Percentiles rank a stretch among this genome's conserved stretches.
Conservation (phyloP, 1,139 yeast genomes). For the Suzukiozyma palmioleophila region DNA sequence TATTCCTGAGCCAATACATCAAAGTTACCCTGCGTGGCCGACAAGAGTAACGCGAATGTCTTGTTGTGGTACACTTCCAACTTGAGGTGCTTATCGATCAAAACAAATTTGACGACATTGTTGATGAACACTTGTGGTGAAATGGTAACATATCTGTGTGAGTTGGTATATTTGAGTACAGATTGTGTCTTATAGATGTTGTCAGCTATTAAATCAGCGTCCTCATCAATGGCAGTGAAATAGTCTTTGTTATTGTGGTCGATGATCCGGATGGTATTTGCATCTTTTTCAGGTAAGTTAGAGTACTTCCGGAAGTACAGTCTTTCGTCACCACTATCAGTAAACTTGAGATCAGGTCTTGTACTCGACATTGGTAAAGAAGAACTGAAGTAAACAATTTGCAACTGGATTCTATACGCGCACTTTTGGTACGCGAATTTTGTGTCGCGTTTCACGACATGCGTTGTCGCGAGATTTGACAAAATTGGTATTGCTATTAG, state of each 20-base stretch:
- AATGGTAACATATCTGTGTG: conserved; percentile 66
- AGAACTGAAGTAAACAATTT: not conserved
- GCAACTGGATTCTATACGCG: not conserved
- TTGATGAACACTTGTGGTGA: conserved; percentile 67
- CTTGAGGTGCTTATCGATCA: conserved; percentile 66
- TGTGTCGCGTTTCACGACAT: not conserved
- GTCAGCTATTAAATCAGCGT: conserved; percentile 81
- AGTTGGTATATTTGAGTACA: conserved; percentile 60
- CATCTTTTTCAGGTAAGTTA: conserved; percentile 45
- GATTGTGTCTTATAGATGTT: conserved; percentile 76
- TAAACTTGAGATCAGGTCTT: conserved; percentile 70
- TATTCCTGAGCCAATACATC: conserved; percentile 41
- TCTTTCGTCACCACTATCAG: conserved; percentile 59
- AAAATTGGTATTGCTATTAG: too few relatives aligned
- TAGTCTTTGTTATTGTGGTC: conserved; percentile 70
- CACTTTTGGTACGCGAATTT: not conserved
- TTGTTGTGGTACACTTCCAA: conserved; percentile 67
- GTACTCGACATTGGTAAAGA: conserved; percentile 45
- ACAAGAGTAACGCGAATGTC: conserved; percentile 53
- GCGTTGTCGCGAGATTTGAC: not conserved
- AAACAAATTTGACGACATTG: conserved; percentile 59
- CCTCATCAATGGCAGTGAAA: conserved; percentile 70
- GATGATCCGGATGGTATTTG: conserved; percentile 56
- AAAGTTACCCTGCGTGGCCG: conserved; percentile 89
- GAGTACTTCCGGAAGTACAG: conserved; percentile 59